Evolutionary conservation across 106 monocot species (phyloP), one percentile per base, ranked within the genome.

Genomic region (Xerophyta viscosa): DNA sequence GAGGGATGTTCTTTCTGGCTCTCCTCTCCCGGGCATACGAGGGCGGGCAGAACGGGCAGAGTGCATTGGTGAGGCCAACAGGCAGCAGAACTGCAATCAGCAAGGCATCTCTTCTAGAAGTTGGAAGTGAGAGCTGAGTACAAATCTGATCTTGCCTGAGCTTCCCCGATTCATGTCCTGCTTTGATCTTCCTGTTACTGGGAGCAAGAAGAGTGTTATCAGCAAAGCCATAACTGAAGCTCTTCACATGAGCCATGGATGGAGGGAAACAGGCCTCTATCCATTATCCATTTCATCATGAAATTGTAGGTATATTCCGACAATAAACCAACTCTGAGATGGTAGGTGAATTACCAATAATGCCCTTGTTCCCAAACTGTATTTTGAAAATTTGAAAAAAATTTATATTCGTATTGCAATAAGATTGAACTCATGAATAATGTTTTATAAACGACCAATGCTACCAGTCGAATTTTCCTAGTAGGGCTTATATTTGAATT

Each of bases 1-100:
- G 64, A 30, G 87, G 56, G 58, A 93, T 88, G 60, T 36, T 42
- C 54, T 73, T 88, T 63, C 67, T 71, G 54, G 21, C 45, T 37
- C 86, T 80, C 51, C 92, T 71, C 63, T 83, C 92, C 53, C 91
- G 62, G 46, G 87, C 83, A 11, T 64, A 59, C 9, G 77, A 68
- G 18, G 83, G 66, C 20, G 63, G 50, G 15, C n/a, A n/a, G n/a
- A n/a, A n/a, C n/a, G n/a, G n/a, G n/a, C 68, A 15, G 27, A 64
- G 24, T 53, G 66, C 55, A 11, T n/a, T n/a, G n/a, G 27, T 4
- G 31, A 76, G 28, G 48, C 24, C 52, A 31, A 78, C 6, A 23
- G 88, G 77, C 19, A 74, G 30, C 15, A 74, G 26, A n/a, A 33
- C 29, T 22, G 57, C 56, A n/a, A 80, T 19, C 50, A 77, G 20